phyloP scores from a whole-genome alignment of 2,329 filamentous ascomycete genomes.

The Thielaviopsis ethacetica region DNA sequence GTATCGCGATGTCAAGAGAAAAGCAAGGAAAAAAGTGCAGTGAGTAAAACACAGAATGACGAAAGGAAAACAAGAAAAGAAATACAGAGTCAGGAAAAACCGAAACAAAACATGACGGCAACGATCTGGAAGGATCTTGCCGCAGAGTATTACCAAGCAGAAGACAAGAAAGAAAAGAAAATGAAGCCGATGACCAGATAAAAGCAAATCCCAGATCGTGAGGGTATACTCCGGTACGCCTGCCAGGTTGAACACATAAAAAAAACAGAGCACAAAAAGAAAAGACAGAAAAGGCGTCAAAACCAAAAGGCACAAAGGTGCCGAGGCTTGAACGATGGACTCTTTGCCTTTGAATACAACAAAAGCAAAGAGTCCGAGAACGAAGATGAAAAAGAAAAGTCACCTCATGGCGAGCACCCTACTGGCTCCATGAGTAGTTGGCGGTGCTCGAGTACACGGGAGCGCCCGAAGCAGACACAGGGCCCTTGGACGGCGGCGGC shows the following conservation, averaged over 20 bases:
- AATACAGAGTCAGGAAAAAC: neutral
- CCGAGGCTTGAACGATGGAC: neutral
- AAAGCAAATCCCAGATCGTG: conserved; percentile 1
- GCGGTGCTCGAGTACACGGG: conserved; percentile 28
- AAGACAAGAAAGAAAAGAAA: neutral
- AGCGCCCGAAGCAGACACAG: conserved; percentile 5
- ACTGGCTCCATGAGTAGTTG: conserved; percentile 42
- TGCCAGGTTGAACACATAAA: conserved; percentile 3
- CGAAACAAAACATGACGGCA: too few species aligned
- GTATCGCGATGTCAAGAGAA: neutral
- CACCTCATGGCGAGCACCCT: conserved; percentile 12
- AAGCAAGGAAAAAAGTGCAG: conserved; percentile 5
- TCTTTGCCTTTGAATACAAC: neutral
- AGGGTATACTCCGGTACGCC: conserved; percentile 2
- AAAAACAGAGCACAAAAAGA: conserved; percentile 4
- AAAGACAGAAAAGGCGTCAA: neutral
- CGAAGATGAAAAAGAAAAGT: conserved; percentile 1
- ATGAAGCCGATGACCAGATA: conserved; percentile 12
- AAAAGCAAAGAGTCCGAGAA: conserved; percentile 1
- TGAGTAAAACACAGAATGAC: conserved; percentile 2
- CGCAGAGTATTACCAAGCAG: neutral
- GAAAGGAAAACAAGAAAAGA: conserved; percentile 11
- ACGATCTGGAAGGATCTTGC: too few species aligned
- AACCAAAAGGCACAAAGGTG: neutral
- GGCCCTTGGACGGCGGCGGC: conserved; percentile 20